Percentiles rank a stretch among this genome's conserved stretches.
Conservation (phyloP, 352 stramenopile species). For the Pythium apleroticum region DNA sequence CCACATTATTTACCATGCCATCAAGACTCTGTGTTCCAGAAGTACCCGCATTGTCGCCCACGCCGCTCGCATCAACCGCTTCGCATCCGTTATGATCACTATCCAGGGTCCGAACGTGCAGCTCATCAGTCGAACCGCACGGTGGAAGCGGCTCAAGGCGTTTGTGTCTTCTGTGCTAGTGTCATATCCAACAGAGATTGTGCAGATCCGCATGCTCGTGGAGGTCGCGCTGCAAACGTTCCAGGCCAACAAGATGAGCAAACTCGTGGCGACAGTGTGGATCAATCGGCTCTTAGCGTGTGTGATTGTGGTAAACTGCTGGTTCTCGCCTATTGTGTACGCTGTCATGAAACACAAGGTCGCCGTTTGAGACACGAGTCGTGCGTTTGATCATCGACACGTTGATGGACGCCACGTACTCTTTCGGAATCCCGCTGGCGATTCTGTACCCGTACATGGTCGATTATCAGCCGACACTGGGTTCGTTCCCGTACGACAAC, state of each 20-base stretch:
- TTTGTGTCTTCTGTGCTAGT: background rate
- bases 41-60: background rate
- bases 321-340: conserved; percentile 21
- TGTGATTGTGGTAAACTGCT: conserved; percentile 23
- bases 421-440: conserved; percentile 13
- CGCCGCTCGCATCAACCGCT: background rate
- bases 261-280: conserved; percentile 8
- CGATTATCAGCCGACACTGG: background rate
- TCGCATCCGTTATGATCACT: background rate
- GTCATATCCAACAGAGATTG: background rate
- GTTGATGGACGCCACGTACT: conserved; percentile 19
- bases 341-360: conserved; percentile 1
- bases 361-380: conserved; percentile 9
- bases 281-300: conserved; percentile 18
- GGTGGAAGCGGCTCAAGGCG: background rate
- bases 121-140: background rate
- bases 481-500: conserved; percentile 5
- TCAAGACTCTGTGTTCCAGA: background rate
- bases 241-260: conserved; percentile 22
- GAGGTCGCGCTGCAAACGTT: conserved; percentile 22
- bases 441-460: conserved; percentile 18
- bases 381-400: conserved; percentile 14
- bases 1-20: background rate
- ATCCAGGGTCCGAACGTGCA: background rate
- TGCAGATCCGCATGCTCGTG: background rate